Evolutionary conservation across 202 grass and related monocot genomes (phyloP).

Genomic region (Musa balbisiana): DNA sequence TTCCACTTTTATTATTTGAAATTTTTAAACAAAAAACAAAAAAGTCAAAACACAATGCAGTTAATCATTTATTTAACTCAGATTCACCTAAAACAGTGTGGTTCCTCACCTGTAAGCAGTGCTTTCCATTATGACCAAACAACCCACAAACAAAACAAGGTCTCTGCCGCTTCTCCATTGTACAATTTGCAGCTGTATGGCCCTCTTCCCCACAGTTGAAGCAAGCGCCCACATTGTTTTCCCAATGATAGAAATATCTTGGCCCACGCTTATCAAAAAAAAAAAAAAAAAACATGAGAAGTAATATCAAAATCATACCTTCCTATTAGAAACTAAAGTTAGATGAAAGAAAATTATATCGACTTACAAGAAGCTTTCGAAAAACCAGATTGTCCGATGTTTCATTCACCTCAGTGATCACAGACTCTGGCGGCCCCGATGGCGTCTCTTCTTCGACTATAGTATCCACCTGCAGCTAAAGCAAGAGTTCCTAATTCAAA

Average conservation of each 20-base stretch:
- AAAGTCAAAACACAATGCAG: constrained; percentile 21
- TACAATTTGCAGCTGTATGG: constrained; percentile 69
- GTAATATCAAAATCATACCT: not conserved
- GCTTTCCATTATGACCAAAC: constrained; percentile 68
- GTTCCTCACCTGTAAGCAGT: constrained; percentile 72
- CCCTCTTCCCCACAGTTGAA: constrained; percentile 92
- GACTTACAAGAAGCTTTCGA: constrained; percentile 92
- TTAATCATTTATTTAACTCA: not conserved
- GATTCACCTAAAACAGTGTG: constrained; percentile 4
- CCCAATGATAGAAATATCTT: constrained; percentile 80
- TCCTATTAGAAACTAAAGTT: constrained; percentile 12
- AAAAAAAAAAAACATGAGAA: not conserved
- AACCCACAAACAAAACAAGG: constrained; percentile 91
- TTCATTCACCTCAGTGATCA: constrained; percentile 37
- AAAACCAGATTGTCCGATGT: constrained; percentile 50
- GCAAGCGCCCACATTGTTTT: constrained; percentile 53
- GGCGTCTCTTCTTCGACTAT: constrained; percentile 26
- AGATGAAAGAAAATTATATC: constrained; percentile 10
- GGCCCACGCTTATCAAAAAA: constrained; percentile 59
- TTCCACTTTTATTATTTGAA: not conserved
- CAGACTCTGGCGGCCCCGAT: constrained; percentile 27
- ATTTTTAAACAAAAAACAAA: not conserved
- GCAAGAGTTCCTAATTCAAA: not conserved
- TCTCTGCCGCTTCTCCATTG: constrained; percentile 53
- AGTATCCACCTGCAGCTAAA: constrained; percentile 26